Conservation (phyloP, 106 monocot species). For the Xerophyta viscosa region DNA sequence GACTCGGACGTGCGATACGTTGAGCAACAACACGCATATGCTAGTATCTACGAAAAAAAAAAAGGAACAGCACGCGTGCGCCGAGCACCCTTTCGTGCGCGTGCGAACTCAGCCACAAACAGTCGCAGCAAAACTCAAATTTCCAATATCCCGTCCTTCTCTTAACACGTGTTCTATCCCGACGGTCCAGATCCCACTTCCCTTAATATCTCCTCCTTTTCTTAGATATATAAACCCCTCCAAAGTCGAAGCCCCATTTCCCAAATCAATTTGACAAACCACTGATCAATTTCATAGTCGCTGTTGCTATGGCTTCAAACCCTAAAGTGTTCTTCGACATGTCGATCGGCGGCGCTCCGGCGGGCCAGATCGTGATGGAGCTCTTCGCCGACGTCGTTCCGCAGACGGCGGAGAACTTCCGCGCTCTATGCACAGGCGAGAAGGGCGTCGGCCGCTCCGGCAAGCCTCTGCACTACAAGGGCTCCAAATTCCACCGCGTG, state of each 20-base stretch:
- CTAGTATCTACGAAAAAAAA: too few species aligned
- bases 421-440: constrained; percentile 81
- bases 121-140: too few species aligned
- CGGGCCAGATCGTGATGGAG: constrained; percentile 55
- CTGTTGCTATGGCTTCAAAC: constrained; percentile 32
- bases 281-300: background rate
- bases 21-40: too few species aligned
- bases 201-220: background rate
- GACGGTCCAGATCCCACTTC: background rate
- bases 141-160: background rate
- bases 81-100: background rate
- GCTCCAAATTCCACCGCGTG: constrained; percentile 71
- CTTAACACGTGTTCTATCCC: background rate
- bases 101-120: background rate
- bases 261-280: background rate
- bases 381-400: constrained; percentile 45
- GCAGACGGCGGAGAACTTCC: constrained; percentile 41
- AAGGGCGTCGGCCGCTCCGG: constrained; percentile 50
- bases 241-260: background rate
- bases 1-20: too few species aligned
- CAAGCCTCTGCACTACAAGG: constrained; percentile 83
- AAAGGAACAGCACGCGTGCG: too few species aligned
- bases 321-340: constrained; percentile 54
- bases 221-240: background rate
- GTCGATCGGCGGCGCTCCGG: constrained; percentile 27